These are phyloP conservation scores for Cladosporium phlei DNA, from an alignment of 2,329 filamentous ascomycete genomes.

Conservation along the genomic window DNA sequence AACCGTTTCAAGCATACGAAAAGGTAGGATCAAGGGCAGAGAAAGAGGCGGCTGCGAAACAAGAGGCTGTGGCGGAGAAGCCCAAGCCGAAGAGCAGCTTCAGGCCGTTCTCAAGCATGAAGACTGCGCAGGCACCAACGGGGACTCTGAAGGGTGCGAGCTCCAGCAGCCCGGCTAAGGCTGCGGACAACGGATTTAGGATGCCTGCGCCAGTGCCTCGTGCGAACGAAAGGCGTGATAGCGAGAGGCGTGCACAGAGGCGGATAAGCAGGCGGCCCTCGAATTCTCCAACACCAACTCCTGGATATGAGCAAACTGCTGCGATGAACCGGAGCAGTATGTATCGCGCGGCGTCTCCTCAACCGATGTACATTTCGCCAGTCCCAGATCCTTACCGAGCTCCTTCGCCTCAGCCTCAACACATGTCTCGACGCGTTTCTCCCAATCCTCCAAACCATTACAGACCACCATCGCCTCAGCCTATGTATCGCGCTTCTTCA, in stretches of 20 bases:
- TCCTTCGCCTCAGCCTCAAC: conserved; percentile 26
- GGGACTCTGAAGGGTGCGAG: conserved; percentile 25
- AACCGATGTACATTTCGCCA: conserved; percentile 13
- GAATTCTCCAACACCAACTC: conserved; percentile 37
- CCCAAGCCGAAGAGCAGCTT: conserved; percentile 36
- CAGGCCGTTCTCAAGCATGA: conserved; percentile 49
- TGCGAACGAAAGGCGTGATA: conserved; percentile 14
- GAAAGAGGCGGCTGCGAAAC: conserved; percentile 5
- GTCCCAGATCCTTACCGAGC: conserved; percentile 8
- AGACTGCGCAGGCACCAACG: conserved; percentile 38
- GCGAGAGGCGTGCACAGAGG: conserved; percentile 15
- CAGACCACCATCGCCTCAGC: conserved; percentile 26
- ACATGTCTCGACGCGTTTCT: conserved; percentile 24
- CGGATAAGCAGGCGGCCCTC: not conserved
- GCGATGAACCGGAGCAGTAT: conserved; percentile 11
- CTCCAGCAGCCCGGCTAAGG: conserved; percentile 16
- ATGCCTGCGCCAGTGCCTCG: conserved; percentile 32
- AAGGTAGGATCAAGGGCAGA: conserved; percentile 19
- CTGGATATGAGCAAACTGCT: conserved; percentile 21
- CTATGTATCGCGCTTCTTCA: conserved; percentile 33
- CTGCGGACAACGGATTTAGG: conserved; percentile 24
- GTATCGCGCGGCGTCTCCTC: conserved; percentile 21
- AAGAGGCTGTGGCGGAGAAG: conserved; percentile 28
- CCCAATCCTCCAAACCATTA: conserved; percentile 4
- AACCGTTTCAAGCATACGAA: conserved; percentile 30